Base-by-base conservation (phyloP, 495 filamentous ascomycete genomes). In the Penicillium simplicissimum region DNA sequence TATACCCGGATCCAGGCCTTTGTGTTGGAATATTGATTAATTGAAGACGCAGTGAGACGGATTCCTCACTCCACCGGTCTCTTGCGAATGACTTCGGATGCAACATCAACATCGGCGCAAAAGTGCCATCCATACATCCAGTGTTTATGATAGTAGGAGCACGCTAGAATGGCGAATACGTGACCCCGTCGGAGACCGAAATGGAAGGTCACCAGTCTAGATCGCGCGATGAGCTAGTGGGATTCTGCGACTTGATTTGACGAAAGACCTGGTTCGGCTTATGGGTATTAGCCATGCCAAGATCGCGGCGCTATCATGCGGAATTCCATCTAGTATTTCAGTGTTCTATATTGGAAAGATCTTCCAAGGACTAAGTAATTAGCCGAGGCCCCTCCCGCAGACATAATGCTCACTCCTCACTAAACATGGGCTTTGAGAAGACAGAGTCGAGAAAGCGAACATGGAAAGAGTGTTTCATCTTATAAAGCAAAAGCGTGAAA, bases 101-200 rank as follows among this genome's bases (percentile, higher is more conserved):
- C 48, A 52, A 52, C 48, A 28, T 52, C 48, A 52, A 33, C 31
- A 52, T 52, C 25, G 17, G 31, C n/a, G 31, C 25, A 31, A 33
- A 15, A 31, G 5, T n/a, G 8, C 13, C 10, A 19, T 17, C 13
- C 10, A 19, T 17, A n/a, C 23, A 15, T n/a, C 15, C 23, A 15
- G n/a, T 33, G 14, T 52, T 52, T 14, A 52, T 52, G 48, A 52
- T 52, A n/a, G 48, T 31, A 52, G 13, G 33, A 52, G 23, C 13
- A 17, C 48, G 14, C 48, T 52, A 34, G n/a, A 33, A 52, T 28
- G 25, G 48, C 48, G 23, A 28, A 52, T 52, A 10, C 25, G 23
- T 52, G 25, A 52, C 31, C n/a, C 48, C 48, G 48, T 52, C 48
- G 48, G 48, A 52, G 48, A 33, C 48, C 48, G 48, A 52, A 34